Percentiles rank a stretch among this genome's conserved stretches.
Evolutionary conservation across 2,329 filamentous ascomycete species (phyloP).

Genomic region (Gaeumannomyces sp.): DNA sequence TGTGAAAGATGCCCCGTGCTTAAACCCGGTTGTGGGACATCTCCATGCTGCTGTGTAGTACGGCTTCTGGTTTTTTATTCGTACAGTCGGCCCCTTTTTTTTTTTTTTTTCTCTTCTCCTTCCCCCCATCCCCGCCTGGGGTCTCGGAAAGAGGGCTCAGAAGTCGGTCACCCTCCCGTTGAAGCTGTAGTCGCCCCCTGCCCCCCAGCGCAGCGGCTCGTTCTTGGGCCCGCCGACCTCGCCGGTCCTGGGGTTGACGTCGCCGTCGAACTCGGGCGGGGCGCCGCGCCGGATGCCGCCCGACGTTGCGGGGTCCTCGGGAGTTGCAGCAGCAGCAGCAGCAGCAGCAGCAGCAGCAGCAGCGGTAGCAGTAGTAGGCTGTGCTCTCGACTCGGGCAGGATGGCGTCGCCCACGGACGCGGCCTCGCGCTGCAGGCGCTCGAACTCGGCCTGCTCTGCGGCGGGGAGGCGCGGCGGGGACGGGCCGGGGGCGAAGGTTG

Average conservation of each 20-base stretch:
- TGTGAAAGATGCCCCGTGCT: not conserved
- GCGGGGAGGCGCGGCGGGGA: conserved; percentile 81
- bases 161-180: conserved; percentile 96
- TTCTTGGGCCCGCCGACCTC: conserved; percentile 97
- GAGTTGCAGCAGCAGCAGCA: not conserved
- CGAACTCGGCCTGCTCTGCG: conserved; percentile 84
- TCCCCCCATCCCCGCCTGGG: no score
- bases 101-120: conserved; percentile 1
- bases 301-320: conserved; percentile 18
- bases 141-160: not conserved
- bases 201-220: conserved; percentile 85
- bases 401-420: conserved; percentile 23
- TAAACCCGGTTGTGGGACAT: not conserved
- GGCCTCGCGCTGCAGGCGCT: conserved; percentile 68
- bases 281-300: conserved; percentile 68
- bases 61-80: not conserved
- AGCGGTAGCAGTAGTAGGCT: no score
- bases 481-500: conserved; percentile 49
- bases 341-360: not conserved
- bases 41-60: not conserved
- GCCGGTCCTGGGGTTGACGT: conserved; percentile 86
- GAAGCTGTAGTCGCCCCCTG: conserved; percentile 76
- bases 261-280: conserved; percentile 86
- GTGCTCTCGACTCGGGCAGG: conserved; percentile 4
- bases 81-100: not conserved